Base-by-base conservation (phyloP, 495 filamentous ascomycete species). In the Tetracladium marchalianum region DNA sequence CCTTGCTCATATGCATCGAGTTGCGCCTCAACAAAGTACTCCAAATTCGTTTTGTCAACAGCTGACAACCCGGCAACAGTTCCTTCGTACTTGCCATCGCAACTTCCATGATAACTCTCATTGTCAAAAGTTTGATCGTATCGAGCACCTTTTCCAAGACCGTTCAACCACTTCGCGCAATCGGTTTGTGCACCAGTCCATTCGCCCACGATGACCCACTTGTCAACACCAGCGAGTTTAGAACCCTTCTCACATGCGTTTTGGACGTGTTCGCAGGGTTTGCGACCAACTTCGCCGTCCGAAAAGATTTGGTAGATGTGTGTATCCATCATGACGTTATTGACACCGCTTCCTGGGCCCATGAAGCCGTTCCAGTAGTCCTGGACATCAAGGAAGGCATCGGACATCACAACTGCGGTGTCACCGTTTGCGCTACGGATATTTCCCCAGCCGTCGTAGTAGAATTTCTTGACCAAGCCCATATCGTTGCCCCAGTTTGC, bases 301-400 rank as follows among this genome's bases (percentile, higher is more conserved):
- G 79, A 75, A 61, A 89, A 89, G 46, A 82, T 68, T 52, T 83
- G 69, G 60, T 85, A 85, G 58, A 80, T 72, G 46, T 85, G 81
- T 0, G 76, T 79, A 47, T 84, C 81, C 60, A 84, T 68, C 44
- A 87, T 77, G 38, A 84, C 75, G 42, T 80, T 73, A 52, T 74
- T 70, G 44, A 74, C 65, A 16, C 72, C 70, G 11, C 61, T 60
- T 17, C 57, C 56, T 18, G 59, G 61, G 50, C 66, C 75, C 71
- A 78, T 74, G 67, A 87, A 87, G 33, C 81, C 83, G 59, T 87
- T 87, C 77, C 85, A 87, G 55, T 72, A 75, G 34, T 67, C 66
- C 35, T 76, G 64, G 31, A 76, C 57, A 13, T 73, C 71, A 31
- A 73, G 46, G 61, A 90, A 90, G 1, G 81, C 80, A 48, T 92